Percentiles rank a stretch among this genome's conserved stretches.
These are phyloP conservation scores for Naganishia liquefaciens DNA, from an alignment of 1,284 basidiomycete genomes.

Conservation along the genomic window DNA sequence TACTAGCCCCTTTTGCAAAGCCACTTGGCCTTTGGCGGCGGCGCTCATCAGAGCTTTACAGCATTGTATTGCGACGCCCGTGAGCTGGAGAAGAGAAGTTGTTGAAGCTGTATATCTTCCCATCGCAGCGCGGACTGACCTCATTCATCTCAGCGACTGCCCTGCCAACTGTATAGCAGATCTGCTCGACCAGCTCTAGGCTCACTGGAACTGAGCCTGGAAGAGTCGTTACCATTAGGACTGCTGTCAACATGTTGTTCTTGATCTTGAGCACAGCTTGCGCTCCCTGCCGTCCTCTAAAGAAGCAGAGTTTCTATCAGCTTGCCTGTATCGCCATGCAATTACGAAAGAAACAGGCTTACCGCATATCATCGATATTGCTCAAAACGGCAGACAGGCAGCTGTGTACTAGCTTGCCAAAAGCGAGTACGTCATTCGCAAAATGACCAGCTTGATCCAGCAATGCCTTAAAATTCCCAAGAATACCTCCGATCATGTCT, in stretches of 20 bases:
- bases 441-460: constrained; percentile 59
- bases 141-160: constrained; percentile 69
- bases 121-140: constrained; percentile 55
- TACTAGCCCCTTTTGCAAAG: constrained; percentile 69
- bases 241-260: constrained; percentile 83
- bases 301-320: constrained; percentile 3
- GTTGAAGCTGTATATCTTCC: not conserved
- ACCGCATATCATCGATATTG: constrained; percentile 91
- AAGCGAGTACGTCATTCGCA: constrained; percentile 38
- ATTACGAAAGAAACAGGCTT: constrained; percentile 40
- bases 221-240: constrained; percentile 79
- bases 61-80: constrained; percentile 85
- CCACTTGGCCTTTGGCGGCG: constrained; percentile 61
- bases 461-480: constrained; percentile 74
- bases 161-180: constrained; percentile 79
- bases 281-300: constrained; percentile 70
- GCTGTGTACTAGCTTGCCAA: constrained; percentile 70
- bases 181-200: constrained; percentile 75
- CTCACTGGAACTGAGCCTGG: constrained; percentile 70
- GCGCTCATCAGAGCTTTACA: constrained; percentile 75
- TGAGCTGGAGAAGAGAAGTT: constrained; percentile 57
- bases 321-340: not conserved
- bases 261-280: constrained; percentile 82
- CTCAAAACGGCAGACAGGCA: constrained; percentile 79
- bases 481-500: constrained; percentile 74